Base-by-base conservation (phyloP, 2,329 filamentous ascomycete genomes). In the Lecanicillium sp. region DNA sequence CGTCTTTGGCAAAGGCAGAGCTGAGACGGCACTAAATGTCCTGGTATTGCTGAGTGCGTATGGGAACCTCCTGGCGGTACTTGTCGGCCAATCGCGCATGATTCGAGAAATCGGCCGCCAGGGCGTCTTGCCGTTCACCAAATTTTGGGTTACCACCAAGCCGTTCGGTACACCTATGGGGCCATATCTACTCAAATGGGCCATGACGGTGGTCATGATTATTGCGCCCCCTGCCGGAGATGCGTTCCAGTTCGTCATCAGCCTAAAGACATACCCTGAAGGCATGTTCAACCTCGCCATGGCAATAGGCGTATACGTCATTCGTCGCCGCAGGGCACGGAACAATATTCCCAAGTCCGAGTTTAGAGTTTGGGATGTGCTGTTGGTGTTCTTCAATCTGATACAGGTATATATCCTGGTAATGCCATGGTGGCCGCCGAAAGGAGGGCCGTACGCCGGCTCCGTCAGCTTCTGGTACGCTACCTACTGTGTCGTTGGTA, bases 391-490 rank as follows among this genome's bases (percentile, higher is more conserved):
- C 56, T 77, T 70, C 35, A 69, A 81, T 33, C 52, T 76, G 0
- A 60, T 77, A 0, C 73, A 82, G 37, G 40, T 79, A 0, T 85
- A 77, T 42, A 60, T 84, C 32, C 59, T 87, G 3, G 67, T 79
- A 13, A 83, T 84, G 68, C 81, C 82, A 0, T 87, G 81, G 82
- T 81, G 78, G 46, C 82, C 81, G 2, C 83, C 82, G 0, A 63
- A 66, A 1, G 69, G 64, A 1, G 81, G 81, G 0, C 62, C 62
- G 0, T 69, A 72, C 25, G 75, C 71, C 0, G 81, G 80, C 0
- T 74, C 81, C 40, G 81, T 85, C 2, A 81, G 73, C 38, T 87
- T 87, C 57, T 87, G 77, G 75, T 87, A 86, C 46, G 81, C 69
- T 2, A 85, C 80, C 0, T 85, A 86, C 48, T 71, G 73, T 15